A percentile compares a stretch with the other conserved stretches of the same genome.
These are phyloP conservation scores for Colletotrichum tropicale DNA, from an alignment of 2,329 filamentous ascomycete genomes.

Conservation along the genomic window DNA sequence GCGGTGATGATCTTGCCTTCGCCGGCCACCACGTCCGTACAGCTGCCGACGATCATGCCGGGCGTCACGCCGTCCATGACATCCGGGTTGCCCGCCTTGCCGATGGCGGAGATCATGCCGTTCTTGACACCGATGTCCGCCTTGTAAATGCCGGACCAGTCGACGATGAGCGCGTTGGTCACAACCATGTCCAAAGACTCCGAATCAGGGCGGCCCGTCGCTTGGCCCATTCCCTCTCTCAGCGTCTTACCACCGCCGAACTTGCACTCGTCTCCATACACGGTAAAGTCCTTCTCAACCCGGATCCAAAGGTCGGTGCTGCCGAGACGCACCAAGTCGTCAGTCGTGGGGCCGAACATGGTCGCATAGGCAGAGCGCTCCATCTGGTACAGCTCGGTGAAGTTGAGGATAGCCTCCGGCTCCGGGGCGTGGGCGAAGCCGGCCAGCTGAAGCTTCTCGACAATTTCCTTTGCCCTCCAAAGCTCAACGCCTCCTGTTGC, in stretches of 20 bases:
- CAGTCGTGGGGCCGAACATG: conserved; percentile 94
- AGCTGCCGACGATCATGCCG: conserved; percentile 81
- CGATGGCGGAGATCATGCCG: conserved; percentile 85
- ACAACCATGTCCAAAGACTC: conserved; percentile 85
- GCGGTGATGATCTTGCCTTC: conserved; percentile 92
- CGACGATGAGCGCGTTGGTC: conserved; percentile 87
- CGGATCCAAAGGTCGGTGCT: conserved; percentile 88
- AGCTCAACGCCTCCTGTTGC: conserved; percentile 75
- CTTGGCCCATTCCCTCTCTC: conserved; percentile 95
- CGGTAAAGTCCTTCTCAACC: conserved; percentile 84
- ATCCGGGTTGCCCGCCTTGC: conserved; percentile 96
- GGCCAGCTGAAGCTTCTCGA: conserved; percentile 68
- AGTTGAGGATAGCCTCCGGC: conserved; percentile 56
- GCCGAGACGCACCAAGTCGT: conserved; percentile 82
- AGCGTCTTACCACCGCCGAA: conserved; percentile 96
- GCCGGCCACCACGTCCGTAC: conserved; percentile 89
- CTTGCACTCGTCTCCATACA: conserved; percentile 91
- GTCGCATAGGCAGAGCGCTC: conserved; percentile 78
- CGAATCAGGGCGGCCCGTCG: conserved; percentile 73
- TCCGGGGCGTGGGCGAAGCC: conserved; percentile 82
- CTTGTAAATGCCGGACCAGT: conserved; percentile 94
- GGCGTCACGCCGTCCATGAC: conserved; percentile 87
- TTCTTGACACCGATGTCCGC: conserved; percentile 94
- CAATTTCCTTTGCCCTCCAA: conserved; percentile 66
- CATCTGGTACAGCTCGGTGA: conserved; percentile 71